Evolutionary conservation across 352 stramenopile species (phyloP).

Genomic region (Peronospora destructor): DNA sequence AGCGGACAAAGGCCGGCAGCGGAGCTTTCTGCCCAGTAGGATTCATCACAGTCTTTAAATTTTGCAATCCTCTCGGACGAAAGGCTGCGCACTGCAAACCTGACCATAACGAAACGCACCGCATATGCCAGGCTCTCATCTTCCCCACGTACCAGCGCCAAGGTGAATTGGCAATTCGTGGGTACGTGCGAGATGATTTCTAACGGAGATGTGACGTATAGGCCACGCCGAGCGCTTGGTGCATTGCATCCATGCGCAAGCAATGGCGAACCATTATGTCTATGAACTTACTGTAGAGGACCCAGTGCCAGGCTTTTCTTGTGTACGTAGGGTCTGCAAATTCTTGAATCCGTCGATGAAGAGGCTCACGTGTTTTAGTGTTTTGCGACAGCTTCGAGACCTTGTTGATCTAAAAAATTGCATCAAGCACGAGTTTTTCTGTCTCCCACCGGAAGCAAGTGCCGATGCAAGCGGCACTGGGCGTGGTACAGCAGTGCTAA

Average conservation of each 20-base stretch:
- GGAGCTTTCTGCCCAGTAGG: conserved; percentile 41
- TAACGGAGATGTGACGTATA: conserved; percentile 15
- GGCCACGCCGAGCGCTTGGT: conserved; percentile 72
- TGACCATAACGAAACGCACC: conserved; percentile 58
- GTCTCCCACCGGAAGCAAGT: conserved; percentile 25
- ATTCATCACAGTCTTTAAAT: conserved; percentile 81
- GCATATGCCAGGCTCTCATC: conserved; percentile 79
- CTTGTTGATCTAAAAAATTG: conserved; percentile 67
- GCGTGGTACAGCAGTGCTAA: conserved; percentile 35
- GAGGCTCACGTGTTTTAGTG: not conserved
- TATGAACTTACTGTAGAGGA: conserved; percentile 85
- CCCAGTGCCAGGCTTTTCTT: conserved; percentile 68
- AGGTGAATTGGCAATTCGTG: conserved; percentile 24
- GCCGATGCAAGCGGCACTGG: conserved; percentile 15
- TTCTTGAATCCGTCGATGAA: not conserved
- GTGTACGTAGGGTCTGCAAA: conserved; percentile 26
- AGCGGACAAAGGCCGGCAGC: conserved; percentile 19
- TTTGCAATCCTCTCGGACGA: conserved; percentile 64
- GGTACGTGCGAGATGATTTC: not conserved
- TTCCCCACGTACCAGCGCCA: conserved; percentile 75
- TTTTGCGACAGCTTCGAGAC: conserved; percentile 47
- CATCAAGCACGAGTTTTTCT: conserved; percentile 54
- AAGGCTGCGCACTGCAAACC: conserved; percentile 32
- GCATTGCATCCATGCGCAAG: conserved; percentile 51
- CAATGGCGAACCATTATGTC: conserved; percentile 42